Percentiles rank a stretch among this genome's conserved stretches.
These are phyloP conservation scores for Spizellomyces punctatus DNA, from an alignment of 192 early-diverging fungal genomes.

Conservation along the genomic window DNA sequence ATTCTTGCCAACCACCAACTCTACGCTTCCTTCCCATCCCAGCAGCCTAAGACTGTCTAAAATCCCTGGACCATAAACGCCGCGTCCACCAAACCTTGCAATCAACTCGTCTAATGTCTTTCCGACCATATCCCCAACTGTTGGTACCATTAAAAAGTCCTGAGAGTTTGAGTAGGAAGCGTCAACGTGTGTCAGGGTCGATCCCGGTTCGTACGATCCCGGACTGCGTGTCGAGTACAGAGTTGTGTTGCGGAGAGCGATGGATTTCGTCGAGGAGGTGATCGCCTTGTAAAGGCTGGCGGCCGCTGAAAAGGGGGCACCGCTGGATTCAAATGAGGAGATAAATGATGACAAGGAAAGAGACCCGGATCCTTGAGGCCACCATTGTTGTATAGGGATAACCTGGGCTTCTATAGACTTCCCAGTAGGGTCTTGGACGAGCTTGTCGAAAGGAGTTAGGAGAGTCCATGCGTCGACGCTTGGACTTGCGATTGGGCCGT, in stretches of 20 bases:
- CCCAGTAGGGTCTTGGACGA: constrained; percentile 14
- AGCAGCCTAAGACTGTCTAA: constrained; percentile 21
- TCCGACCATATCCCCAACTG: constrained; percentile 17
- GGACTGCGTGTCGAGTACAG: constrained; percentile 1
- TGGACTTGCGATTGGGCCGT: constrained; percentile 17
- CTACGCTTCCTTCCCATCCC: constrained; percentile 31
- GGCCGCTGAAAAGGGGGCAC: constrained; percentile 27
- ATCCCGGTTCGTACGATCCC: constrained; percentile 23
- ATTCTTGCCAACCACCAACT: background rate
- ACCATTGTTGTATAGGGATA: background rate
- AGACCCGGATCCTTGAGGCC: background rate
- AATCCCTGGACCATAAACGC: constrained; percentile 35
- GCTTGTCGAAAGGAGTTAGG: constrained; percentile 30
- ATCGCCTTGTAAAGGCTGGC: background rate
- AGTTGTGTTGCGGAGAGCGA: constrained; percentile 10
- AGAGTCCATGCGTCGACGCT: constrained; percentile 22
- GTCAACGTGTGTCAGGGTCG: constrained; percentile 39
- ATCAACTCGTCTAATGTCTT: constrained; percentile 34
- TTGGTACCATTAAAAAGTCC: constrained; percentile 49
- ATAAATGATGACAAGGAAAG: constrained; percentile 13
- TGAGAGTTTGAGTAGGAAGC: constrained; percentile 25
- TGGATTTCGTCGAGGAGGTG: constrained; percentile 1
- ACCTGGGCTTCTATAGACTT: background rate
- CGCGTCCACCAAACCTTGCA: constrained; percentile 11
- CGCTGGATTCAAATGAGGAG: constrained; percentile 20